Evolutionary conservation across 768 basidiomycete genomes (phyloP).

Genomic region (Hydnum rufescens): DNA sequence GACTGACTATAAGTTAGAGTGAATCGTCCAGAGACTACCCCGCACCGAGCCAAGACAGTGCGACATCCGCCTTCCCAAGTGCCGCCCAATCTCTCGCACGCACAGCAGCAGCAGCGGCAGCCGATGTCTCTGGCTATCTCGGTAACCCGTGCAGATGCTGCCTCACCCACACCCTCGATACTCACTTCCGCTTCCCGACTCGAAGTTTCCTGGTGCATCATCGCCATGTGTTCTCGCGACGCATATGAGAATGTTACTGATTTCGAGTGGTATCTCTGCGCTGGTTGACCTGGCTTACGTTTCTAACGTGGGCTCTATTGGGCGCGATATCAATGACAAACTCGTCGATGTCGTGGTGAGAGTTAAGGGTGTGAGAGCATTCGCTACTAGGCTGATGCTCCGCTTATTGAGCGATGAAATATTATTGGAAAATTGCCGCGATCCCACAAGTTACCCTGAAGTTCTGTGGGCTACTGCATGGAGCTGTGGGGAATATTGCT

Average conservation of each 20-base stretch:
- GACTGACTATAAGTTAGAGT: constrained; percentile 63
- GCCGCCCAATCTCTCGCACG: constrained; percentile 35
- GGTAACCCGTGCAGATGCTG: too few relatives aligned
- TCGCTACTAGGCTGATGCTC: constrained; percentile 69
- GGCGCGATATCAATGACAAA: constrained; percentile 58
- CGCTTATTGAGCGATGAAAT: constrained; percentile 62
- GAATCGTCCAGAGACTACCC: constrained; percentile 77
- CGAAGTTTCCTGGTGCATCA: constrained; percentile 57
- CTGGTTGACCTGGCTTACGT: constrained; percentile 82
- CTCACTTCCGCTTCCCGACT: constrained; percentile 76
- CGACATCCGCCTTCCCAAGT: constrained; percentile 29
- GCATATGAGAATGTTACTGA: constrained; percentile 77
- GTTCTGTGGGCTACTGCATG: constrained; percentile 88
- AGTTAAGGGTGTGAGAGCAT: constrained; percentile 46
- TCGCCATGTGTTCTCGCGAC: constrained; percentile 64
- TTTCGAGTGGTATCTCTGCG: constrained; percentile 96
- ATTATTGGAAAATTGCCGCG: constrained; percentile 43
- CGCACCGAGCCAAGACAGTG: constrained; percentile 28
- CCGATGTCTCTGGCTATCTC: too few relatives aligned
- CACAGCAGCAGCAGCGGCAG: constrained; percentile 20
- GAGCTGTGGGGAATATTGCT: constrained; percentile 93
- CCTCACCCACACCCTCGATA: too few relatives aligned
- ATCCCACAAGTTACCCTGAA: constrained; percentile 59
- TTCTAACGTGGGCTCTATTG: constrained; percentile 42
- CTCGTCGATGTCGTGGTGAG: constrained; percentile 74